Evolutionary conservation across 345 rosid species (phyloP).

Genomic region (Eucalyptus marginata): DNA sequence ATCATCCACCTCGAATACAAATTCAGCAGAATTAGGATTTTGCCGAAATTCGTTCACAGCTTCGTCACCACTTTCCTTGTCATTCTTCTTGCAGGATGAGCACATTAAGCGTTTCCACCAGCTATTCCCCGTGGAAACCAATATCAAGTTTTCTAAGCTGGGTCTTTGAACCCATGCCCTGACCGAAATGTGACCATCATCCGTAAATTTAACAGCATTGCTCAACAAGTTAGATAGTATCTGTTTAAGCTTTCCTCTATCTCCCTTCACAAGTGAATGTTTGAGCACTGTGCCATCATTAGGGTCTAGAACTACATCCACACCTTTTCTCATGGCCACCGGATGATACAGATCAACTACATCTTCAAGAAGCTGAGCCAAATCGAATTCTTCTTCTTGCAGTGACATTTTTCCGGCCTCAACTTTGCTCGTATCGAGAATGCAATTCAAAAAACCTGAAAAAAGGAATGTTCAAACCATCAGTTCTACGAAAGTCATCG

Average conservation of each 20-base stretch:
- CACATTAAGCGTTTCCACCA: slow-evolving; percentile 2
- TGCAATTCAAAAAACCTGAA: slow-evolving; percentile 47
- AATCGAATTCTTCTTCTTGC: slow-evolving; percentile 55
- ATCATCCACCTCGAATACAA: slow-evolving; percentile 70
- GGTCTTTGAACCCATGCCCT: slow-evolving; percentile 53
- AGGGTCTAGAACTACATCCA: slow-evolving; percentile 57
- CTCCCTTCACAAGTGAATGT: slow-evolving; percentile 42
- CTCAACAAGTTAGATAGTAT: slow-evolving; percentile 48
- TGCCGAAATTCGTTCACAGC: background rate
- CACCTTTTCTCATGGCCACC: slow-evolving; percentile 44
- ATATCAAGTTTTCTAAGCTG: slow-evolving; percentile 11
- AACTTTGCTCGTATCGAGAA: slow-evolving; percentile 72
- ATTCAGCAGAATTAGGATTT: slow-evolving; percentile 22
- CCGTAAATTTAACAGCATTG: slow-evolving; percentile 82
- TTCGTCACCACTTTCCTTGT: slow-evolving; percentile 2
- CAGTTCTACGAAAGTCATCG: background rate
- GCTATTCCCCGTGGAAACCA: slow-evolving; percentile 10
- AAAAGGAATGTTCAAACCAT: background rate
- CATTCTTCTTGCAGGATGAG: slow-evolving; percentile 6
- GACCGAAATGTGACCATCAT: slow-evolving; percentile 43
- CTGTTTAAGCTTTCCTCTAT: slow-evolving; percentile 48
- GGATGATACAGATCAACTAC: slow-evolving; percentile 49
- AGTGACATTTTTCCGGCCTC: slow-evolving; percentile 78
- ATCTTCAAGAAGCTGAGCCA: slow-evolving; percentile 46
- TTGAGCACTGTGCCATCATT: slow-evolving; percentile 41